Conservation (phyloP, 768 basidiomycete genomes). For the Kockovaella imperatae region DNA sequence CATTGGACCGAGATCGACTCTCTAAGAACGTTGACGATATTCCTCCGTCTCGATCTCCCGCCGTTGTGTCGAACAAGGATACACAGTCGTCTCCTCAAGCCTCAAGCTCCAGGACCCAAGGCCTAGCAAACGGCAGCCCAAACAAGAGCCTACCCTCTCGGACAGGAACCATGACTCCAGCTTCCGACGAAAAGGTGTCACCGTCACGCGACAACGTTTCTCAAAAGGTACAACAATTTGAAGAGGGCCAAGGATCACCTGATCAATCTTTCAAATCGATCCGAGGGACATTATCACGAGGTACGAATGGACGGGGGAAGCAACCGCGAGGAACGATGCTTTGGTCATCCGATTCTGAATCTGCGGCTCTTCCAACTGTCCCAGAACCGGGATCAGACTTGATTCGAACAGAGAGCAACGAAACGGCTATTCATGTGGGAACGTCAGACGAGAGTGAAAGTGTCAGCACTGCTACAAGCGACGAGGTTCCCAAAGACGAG, state of each 20-base stretch:
- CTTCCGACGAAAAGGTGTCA: too few relatives aligned
- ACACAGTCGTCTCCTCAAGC: too few relatives aligned
- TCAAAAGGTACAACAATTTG: background rate
- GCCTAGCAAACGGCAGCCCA: too few relatives aligned
- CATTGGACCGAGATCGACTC: conserved; percentile 3
- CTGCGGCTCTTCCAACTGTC: background rate
- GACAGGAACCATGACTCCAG: too few relatives aligned
- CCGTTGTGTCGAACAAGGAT: too few relatives aligned
- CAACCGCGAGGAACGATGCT: conserved; percentile 27
- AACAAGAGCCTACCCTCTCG: too few relatives aligned
- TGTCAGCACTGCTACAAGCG: background rate
- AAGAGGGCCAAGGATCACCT: conserved; percentile 1
- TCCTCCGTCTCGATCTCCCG: background rate
- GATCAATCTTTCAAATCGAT: background rate
- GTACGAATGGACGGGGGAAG: conserved; percentile 32
- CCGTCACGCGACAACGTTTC: too few relatives aligned
- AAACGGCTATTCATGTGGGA: background rate
- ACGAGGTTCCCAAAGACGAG: conserved; percentile 32
- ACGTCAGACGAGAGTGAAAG: background rate
- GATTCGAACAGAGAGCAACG: conserved; percentile 1
- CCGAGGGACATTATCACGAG: conserved; percentile 7
- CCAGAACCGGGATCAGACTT: background rate
- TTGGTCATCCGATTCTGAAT: conserved; percentile 16
- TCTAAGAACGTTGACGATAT: background rate
- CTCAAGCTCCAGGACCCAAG: too few relatives aligned